Evolutionary conservation across 441 rosid genomes (phyloP), one percentile per base, ranked within the genome.

Genomic region (Adansonia rubrostipa): DNA sequence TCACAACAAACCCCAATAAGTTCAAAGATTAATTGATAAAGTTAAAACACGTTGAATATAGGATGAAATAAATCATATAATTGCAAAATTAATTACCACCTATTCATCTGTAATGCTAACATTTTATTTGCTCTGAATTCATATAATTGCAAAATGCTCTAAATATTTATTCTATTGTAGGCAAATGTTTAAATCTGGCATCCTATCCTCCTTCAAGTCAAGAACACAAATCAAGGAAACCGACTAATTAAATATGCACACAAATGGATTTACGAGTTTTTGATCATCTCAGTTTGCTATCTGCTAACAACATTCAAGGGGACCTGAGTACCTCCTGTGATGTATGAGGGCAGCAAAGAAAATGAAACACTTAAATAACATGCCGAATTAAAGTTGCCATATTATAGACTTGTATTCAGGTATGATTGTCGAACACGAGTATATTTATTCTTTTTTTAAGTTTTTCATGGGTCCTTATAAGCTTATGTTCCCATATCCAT

Each of bases 101-200:
- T 69, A 69, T 48, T 69, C 73, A 69, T 73, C 51, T 56, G 19
- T 56, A 40, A 17, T 40, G 10, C 75, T 73, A 56, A 56, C 8
- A 6, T 71, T 33, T 5, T 40, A 40, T 54, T 36, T 73, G 51
- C 51, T 56, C 47, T 40, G 50, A 36, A 56, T 54, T 73, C 63
- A 73, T 19, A 36, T 54, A 54, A 54, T 54, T 54, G 50, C 48
- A 71, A 51, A n/a, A 15, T 6, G 58, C n/a, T 70, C 22, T 6
- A 24, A 36, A 33, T 13, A 15, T 24, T 51, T 5, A 9, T 51
- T 51, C 61, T 28, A 51, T 33, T 28, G 47, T 45, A 51, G 15
- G 63, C 48, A 71, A 33, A 71, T 33, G 63, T n/a, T 42, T 72
- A 72, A n/a, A 51, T 71, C 56, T 28, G 47, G 60, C 51, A 66